Evolutionary conservation across 2,329 filamentous ascomycete species (phyloP).

Genomic region (Xylariaceae sp.): DNA sequence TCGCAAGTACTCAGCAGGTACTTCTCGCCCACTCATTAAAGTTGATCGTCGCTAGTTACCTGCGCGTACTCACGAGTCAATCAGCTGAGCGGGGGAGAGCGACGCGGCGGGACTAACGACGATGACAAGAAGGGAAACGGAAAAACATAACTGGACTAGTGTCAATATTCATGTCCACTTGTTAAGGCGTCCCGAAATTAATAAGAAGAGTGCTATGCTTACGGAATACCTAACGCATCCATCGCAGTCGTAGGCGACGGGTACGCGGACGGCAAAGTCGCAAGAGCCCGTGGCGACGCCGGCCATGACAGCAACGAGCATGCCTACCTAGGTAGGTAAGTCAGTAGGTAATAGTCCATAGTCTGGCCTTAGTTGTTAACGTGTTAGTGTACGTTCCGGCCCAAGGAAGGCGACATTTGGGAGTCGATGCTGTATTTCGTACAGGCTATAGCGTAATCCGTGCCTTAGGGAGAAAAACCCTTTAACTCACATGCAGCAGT

Average conservation of each 20-base stretch:
- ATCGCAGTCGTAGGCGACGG: neutral
- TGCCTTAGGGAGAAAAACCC: neutral
- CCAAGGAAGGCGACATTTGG: neutral
- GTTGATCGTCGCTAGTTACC: neutral
- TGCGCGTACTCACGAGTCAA: neutral
- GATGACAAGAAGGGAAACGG: conserved; percentile 2
- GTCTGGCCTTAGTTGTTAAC: neutral
- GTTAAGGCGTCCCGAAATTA: neutral
- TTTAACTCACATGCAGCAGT: neutral
- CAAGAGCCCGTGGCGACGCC: neutral
- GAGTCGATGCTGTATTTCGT: neutral
- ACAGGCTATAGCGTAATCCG: neutral
- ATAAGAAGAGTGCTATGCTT: no score
- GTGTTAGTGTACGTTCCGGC: neutral
- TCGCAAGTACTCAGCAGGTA: neutral
- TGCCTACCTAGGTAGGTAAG: neutral
- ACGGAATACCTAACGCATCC: no score
- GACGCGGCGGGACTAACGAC: conserved; percentile 7
- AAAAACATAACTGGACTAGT: neutral
- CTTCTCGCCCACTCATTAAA: neutral
- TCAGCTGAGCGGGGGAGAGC: conserved; percentile 13
- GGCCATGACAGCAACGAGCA: conserved; percentile 1
- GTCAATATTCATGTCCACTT: neutral
- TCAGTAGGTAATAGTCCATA: neutral
- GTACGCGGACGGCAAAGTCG: no score